These are phyloP conservation scores for Rhododendron griersonianum DNA, from an alignment of 148 eudicot species.

Conservation along the genomic window DNA sequence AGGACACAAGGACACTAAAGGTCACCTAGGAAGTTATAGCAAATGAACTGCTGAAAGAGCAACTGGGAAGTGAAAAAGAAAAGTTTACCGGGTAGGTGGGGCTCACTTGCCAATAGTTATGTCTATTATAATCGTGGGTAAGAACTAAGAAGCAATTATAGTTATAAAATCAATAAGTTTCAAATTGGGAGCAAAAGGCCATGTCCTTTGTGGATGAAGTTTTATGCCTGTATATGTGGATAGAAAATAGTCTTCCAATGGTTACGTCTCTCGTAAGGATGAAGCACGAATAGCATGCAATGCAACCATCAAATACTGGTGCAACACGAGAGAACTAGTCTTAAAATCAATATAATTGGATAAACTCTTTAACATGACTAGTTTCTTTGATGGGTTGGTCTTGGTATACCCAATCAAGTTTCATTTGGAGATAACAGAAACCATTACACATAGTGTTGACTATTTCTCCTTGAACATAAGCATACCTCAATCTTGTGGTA, in stretches of 20 bases:
- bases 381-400: background rate
- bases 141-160: background rate
- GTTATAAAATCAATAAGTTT: background rate
- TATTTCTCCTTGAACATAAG: background rate
- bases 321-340: background rate
- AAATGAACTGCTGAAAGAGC: background rate
- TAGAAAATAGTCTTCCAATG: background rate
- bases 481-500: constrained; percentile 30
- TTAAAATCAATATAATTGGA: background rate
- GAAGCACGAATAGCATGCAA: background rate
- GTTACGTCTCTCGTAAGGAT: background rate
- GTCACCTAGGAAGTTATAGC: background rate
- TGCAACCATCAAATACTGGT: background rate
- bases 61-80: background rate
- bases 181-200: background rate
- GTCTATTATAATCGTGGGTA: background rate
- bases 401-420: background rate
- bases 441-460: background rate
- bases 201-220: background rate
- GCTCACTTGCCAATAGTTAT: background rate
- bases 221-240: background rate
- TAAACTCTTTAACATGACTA: background rate
- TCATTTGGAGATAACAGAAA: background rate
- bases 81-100: background rate
- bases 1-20: background rate